Base-by-base conservation (phyloP, 768 basidiomycete genomes). In the Polyporus arcularius region DNA sequence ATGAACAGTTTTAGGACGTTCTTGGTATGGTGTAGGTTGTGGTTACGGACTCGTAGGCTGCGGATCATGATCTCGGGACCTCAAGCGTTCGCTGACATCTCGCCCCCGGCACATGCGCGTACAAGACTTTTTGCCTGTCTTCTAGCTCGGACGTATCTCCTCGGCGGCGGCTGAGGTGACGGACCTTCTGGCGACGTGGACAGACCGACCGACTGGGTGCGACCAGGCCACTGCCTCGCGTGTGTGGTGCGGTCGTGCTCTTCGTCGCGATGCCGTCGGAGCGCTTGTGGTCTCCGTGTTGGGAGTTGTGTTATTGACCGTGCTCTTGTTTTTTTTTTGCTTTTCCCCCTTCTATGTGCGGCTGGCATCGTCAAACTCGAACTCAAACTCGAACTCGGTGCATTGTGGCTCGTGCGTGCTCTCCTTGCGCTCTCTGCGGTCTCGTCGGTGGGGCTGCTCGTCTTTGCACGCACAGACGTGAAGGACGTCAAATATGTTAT, bases 401-500 rank as follows among this genome's bases (percentile, higher is more conserved):
- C 16, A 43, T 10, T 21, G 59, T 53, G 65, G 54, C 42, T 61
- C 55, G 66, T 67, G 66, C 64, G 63, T 67, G 58, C 48, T 66
- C 45, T 61, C 49, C 57, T 67, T 66, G 63, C 60, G 57, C 58
- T 63, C 35, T 60, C 35, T 43, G 26, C 67, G 74, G 67, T 75
- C 68, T 69, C 74, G 46, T 56, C 53, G 61, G 43, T 73, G 68
- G 72, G 68, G 70, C 75, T 73, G 68, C 69, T 73, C 70, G 70
- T 65, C 59, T 61, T 70, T 67, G 72, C 72, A 65, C 72, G 55
- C 57, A 58, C 78, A 97, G 96, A 97, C 82, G 96, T 98, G 78
- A 98, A 98, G 89, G 96, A 98, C 79, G 95, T 98, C 68, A 90
- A 92, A 68, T 98, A 95, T 77, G 95, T 98, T 65, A 94, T 98